phyloP scores from a whole-genome alignment of 495 filamentous ascomycete genomes.

The Xylaria bambusicola region DNA sequence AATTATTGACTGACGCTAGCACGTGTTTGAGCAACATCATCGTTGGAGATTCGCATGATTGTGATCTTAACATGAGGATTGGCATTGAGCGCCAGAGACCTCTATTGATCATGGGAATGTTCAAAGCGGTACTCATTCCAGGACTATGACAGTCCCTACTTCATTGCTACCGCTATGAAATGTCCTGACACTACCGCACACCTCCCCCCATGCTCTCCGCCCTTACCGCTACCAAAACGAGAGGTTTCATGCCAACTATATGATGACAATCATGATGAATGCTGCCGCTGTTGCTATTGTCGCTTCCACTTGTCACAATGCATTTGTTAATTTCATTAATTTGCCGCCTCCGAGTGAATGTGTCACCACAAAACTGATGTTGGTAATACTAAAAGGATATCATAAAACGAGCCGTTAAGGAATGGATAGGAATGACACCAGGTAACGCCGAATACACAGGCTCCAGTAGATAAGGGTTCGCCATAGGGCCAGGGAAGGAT shows the following conservation, averaged over 20 bases:
- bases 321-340: conserved; percentile 17
- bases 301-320: conserved; percentile 1
- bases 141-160: too few relatives aligned
- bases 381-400: conserved; percentile 19
- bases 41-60: too few relatives aligned
- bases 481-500: conserved; percentile 6
- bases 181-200: too few relatives aligned
- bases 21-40: too few relatives aligned
- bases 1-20: too few relatives aligned
- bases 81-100: too few relatives aligned
- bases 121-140: too few relatives aligned
- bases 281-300: neutral
- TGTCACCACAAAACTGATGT: conserved; percentile 1
- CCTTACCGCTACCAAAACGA: neutral
- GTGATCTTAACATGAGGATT: too few relatives aligned
- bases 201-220: conserved; percentile 3
- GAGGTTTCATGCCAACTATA: neutral
- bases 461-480: conserved; percentile 7
- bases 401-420: conserved; percentile 18
- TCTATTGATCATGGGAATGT: too few relatives aligned
- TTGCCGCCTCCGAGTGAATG: neutral
- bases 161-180: too few relatives aligned
- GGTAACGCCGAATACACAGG: conserved; percentile 10
- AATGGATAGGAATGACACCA: conserved; percentile 8
- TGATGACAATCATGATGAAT: conserved; percentile 3